Base-by-base conservation (phyloP, 2,329 filamentous ascomycete species). In the Arthrocladium fulminans region DNA sequence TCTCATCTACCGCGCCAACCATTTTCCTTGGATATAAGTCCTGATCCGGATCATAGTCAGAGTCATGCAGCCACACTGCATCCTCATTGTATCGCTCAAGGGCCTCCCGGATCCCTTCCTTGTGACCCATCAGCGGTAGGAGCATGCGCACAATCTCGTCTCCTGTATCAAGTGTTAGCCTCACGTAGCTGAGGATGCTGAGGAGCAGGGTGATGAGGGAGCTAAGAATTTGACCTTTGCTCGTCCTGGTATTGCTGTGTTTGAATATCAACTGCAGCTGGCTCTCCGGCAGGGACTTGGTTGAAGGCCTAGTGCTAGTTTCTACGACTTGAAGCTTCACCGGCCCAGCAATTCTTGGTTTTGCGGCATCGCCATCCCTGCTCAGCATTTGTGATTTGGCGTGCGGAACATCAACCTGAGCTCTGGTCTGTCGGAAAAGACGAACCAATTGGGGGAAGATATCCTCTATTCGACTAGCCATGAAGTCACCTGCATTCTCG, bases 401-500 rank as follows among this genome's bases (percentile, higher is more conserved):
- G 7, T 19, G 68, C 65, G 10, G 60, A 54, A 4, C 59, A 69
- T 66, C 17, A 60, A 55, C 68, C 67, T 70, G 15, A 55, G 61
- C 2, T 59, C 60, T 4, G 8, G 39, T 24, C 23, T 47, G 25
- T n/a, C 54, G 59, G 59, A 72, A 73, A 1, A 73, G 55, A 6
- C 61, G 62, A 32, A 67, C 62, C 63, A 69, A 66, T 42, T 66
- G 64, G 1, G 67, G 59, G 49, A 69, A 96, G 50, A 88, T 81
- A 3, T 77, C 79, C 61, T 84, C 80, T 52, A 96, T 78, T 5
- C 92, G 74, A 0, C 79, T 80, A 27, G 76, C 73, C 67, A 97
- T 79, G 61, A 98, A 98, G 52, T 88, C 81, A 0, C 88, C 86
- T 0, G 87, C 86, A 40, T 78, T 72, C 48, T 71, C 69, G 61